These are phyloP conservation scores for Rhizopogon roseolus DNA, from an alignment of 768 basidiomycete species.

Conservation along the genomic window DNA sequence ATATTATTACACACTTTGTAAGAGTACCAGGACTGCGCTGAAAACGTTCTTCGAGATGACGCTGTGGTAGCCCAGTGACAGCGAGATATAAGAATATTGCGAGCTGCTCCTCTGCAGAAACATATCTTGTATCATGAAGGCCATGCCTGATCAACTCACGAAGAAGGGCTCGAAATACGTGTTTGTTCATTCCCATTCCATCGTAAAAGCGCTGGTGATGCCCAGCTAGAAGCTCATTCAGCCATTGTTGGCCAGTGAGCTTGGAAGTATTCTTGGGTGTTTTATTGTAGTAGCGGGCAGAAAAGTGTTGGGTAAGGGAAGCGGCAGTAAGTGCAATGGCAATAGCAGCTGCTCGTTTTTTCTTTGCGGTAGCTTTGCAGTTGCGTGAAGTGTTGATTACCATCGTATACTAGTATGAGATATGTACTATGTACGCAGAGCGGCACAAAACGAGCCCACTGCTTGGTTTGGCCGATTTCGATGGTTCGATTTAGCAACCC, in stretches of 20 bases:
- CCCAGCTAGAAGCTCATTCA: slow-evolving; percentile 3
- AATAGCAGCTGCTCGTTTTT: too few species aligned
- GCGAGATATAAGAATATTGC: neutral
- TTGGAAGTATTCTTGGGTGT: too few species aligned
- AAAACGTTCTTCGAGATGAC: neutral
- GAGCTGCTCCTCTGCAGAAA: slow-evolving; percentile 2
- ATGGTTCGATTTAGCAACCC: too few species aligned
- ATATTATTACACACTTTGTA: neutral
- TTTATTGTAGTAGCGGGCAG: too few species aligned
- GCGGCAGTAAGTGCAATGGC: too few species aligned
- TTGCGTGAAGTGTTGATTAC: too few species aligned
- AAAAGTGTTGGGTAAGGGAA: too few species aligned
- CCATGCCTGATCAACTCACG: neutral
- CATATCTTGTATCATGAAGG: neutral
- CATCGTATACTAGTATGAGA: too few species aligned
- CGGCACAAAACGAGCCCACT: too few species aligned
- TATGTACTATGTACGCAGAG: too few species aligned
- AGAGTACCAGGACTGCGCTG: neutral
- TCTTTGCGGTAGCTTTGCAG: too few species aligned
- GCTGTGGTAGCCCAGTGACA: neutral
- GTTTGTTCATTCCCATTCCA: slow-evolving; percentile 1
- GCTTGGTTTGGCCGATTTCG: too few species aligned
- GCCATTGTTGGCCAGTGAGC: slow-evolving; percentile 14
- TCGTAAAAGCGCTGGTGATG: neutral
- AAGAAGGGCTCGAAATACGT: slow-evolving; percentile 9